Evolutionary conservation across 2,329 filamentous ascomycete genomes (phyloP).

Genomic region (Herpomyces periplanetae): DNA sequence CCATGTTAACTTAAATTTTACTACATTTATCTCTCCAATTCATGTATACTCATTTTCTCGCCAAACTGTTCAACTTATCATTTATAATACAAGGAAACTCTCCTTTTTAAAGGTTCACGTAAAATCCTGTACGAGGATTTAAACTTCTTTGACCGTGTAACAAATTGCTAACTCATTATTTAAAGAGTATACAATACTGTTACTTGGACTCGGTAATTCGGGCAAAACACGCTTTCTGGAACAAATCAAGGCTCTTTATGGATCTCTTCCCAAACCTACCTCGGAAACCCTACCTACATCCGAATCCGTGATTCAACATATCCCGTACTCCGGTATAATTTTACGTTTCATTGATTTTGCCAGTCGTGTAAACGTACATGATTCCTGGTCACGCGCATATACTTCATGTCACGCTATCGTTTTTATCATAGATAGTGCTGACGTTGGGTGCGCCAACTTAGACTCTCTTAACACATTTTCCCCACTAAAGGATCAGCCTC

Average conservation of each 20-base stretch:
- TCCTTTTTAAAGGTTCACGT: constrained; percentile 1
- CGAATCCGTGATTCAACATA: constrained; percentile 76
- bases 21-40: constrained; percentile 1
- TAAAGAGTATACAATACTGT: constrained; percentile 93
- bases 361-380: constrained; percentile 52
- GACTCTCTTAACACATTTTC: constrained; percentile 7
- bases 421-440: constrained; percentile 81
- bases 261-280: constrained; percentile 17
- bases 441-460: constrained; percentile 20
- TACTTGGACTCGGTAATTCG: constrained; percentile 86
- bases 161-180: too few species aligned
- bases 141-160: too few species aligned
- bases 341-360: constrained; percentile 96
- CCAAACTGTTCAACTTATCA: constrained; percentile 1
- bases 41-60: background rate
- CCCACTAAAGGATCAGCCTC: constrained; percentile 4
- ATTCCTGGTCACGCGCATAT: constrained; percentile 89
- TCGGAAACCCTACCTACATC: constrained; percentile 77
- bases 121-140: too few species aligned
- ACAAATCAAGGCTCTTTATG: constrained; percentile 50
- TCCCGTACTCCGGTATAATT: constrained; percentile 72
- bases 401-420: constrained; percentile 74
- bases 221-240: constrained; percentile 94
- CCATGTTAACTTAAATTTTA: background rate
- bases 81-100: constrained; percentile 1